Conservation (phyloP, 495 filamentous ascomycete species). For the Podospora pseudopauciseta region DNA sequence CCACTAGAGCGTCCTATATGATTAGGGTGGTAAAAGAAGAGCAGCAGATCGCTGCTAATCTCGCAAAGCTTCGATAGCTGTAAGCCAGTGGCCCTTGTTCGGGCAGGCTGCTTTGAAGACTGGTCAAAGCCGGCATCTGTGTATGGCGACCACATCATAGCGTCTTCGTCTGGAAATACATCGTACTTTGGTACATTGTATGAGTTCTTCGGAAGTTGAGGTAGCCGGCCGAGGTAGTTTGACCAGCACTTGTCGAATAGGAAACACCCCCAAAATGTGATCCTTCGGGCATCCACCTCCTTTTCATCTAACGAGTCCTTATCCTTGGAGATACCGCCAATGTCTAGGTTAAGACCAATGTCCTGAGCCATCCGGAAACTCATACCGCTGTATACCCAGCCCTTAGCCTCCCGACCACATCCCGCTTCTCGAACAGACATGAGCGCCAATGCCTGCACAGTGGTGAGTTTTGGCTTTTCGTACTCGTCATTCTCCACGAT, state of each 20-base stretch:
- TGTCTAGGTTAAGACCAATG: constrained; percentile 87
- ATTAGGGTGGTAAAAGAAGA: constrained; percentile 85
- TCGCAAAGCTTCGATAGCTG: constrained; percentile 83
- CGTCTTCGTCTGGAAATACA: constrained; percentile 86
- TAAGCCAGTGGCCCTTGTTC: constrained; percentile 76
- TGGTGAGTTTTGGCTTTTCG: constrained; percentile 84
- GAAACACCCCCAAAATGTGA: constrained; percentile 99
- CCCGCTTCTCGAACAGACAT: constrained; percentile 98
- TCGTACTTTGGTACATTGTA: constrained; percentile 85
- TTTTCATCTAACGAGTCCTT: constrained; percentile 65
- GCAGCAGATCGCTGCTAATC: constrained; percentile 86
- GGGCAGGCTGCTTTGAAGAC: constrained; percentile 69
- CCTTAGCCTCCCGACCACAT: constrained; percentile 89
- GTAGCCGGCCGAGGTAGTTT: constrained; percentile 91
- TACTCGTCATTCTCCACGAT: constrained; percentile 91
- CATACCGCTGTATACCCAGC: constrained; percentile 98
- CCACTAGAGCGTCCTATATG: constrained; percentile 55
- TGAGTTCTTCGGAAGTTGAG: constrained; percentile 73
- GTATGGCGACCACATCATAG: constrained; percentile 82
- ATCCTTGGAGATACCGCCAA: constrained; percentile 54
- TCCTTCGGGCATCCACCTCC: constrained; percentile 81
- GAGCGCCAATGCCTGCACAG: constrained; percentile 87
- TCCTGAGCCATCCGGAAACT: constrained; percentile 98
- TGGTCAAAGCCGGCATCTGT: constrained; percentile 74
- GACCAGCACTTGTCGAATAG: constrained; percentile 99